Evolutionary conservation across 2,329 filamentous ascomycete genomes (phyloP), one percentile per base, ranked within the genome.

Genomic region (Dichotomopilus funicola): DNA sequence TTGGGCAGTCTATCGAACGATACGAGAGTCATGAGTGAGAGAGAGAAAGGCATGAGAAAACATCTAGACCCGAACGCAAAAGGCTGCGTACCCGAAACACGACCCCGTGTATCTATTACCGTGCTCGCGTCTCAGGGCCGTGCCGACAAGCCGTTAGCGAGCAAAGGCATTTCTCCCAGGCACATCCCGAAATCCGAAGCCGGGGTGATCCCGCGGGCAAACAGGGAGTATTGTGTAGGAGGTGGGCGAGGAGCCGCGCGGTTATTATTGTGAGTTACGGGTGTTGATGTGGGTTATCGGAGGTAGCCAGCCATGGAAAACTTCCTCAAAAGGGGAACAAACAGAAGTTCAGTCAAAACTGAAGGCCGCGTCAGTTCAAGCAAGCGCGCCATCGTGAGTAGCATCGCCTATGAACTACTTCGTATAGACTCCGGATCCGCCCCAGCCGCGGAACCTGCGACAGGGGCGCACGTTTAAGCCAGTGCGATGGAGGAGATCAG

Each of bases 81-180:
- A 38, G 8, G 36, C 8, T 38, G 41, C 27, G 45, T 47, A 47
- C 13, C 45, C 45, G 45, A 54, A 40, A 27, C 19, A 27, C 19
- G 19, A 27, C 50, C 41, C 49, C 36, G 31, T 40, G 45, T 41
- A 33, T 33, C 34, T 33, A 47, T 31, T 12, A 44, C 19, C 19
- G 19, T 27, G 19, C 19, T 27, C 19, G 35, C 38, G 58, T 59
- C 49, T 59, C 58, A 57, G 59, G 47, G 48, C 49, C 49, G 52
- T 19, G 43, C 34, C 35, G 49, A 44, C 27, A 35, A 36, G 13
- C 38, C 35, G 19, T 31, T 31, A 19, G 38, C 31, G 47, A 12
- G 8, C 36, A 45, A 34, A 35, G 36, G 43, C 27, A 34, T 35
- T 46, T 8, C 11, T 19, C n/a, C 19, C 19, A 27, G 19, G 19